phyloP scores from a whole-genome alignment of 108 stramenopile species.

The Nitzschia sp. region DNA sequence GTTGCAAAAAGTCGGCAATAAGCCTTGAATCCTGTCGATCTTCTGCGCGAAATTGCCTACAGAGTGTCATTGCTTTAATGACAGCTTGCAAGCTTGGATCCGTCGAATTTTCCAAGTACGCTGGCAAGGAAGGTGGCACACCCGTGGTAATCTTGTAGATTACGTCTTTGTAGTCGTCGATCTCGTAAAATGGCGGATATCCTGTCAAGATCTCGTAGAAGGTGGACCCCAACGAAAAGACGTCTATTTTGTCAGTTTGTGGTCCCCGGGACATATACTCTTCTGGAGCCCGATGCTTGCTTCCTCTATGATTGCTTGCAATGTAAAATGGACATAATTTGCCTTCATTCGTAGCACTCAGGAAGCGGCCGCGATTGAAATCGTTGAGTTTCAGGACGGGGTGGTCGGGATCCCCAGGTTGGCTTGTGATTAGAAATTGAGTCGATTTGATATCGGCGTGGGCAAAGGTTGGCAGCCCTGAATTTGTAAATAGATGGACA shows the following conservation, averaged over 20 bases:
- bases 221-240: slow-evolving; percentile 23
- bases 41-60: slow-evolving; percentile 11
- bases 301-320: slow-evolving; percentile 5
- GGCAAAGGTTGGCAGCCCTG: slow-evolving; percentile 14
- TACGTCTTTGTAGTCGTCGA: background rate
- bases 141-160: slow-evolving; percentile 8
- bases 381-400: slow-evolving; percentile 23
- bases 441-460: slow-evolving; percentile 23
- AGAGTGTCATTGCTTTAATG: slow-evolving; percentile 8
- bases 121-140: background rate
- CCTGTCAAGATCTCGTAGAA: slow-evolving; percentile 22
- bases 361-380: slow-evolving; percentile 22
- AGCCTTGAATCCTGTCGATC: slow-evolving; percentile 10
- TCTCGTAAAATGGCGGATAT: slow-evolving; percentile 3
- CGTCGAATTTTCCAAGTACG: background rate
- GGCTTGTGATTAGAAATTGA: slow-evolving; percentile 15
- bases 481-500: slow-evolving; percentile 11
- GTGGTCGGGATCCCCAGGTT: background rate
- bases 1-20: slow-evolving; percentile 2
- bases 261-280: slow-evolving; percentile 20
- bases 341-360: background rate
- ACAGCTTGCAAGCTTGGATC: slow-evolving; percentile 2
- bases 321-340: slow-evolving; percentile 24
- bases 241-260: slow-evolving; percentile 35
- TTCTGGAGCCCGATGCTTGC: slow-evolving; percentile 25